Percentiles rank a stretch among this genome's conserved stretches.
Evolutionary conservation across 2,329 filamentous ascomycete genomes (phyloP).

Genomic region (Ascochyta fabae): DNA sequence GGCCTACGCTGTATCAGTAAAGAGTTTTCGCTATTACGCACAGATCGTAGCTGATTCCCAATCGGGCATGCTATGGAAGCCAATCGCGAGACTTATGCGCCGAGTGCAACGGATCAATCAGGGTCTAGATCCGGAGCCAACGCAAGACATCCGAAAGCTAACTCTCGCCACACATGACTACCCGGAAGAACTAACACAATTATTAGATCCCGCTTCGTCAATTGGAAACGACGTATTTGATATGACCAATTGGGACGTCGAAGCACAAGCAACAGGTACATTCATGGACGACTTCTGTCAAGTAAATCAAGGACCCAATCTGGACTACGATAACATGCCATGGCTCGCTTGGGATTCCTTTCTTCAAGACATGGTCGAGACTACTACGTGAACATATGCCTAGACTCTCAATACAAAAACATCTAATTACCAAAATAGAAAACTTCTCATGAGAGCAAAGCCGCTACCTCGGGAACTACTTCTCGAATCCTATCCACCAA

Average conservation of each 20-base stretch:
- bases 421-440: no score
- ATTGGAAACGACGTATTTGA: no score
- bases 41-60: constrained; percentile 17
- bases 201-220: no score
- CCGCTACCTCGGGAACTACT: constrained; percentile 1
- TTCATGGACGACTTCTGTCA: no score
- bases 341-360: constrained; percentile 8
- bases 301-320: no score
- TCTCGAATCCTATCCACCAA: constrained; percentile 1
- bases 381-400: not conserved
- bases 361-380: constrained; percentile 2
- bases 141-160: not conserved
- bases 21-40: constrained; percentile 10
- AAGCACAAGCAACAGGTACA: no score
- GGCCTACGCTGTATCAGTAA: constrained; percentile 5
- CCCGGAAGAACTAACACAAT: no score
- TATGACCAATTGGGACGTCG: no score
- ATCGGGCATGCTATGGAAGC: constrained; percentile 22
- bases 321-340: not conserved
- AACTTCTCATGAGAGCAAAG: not conserved
- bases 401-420: no score
- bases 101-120: constrained; percentile 4
- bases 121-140: not conserved
- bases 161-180: no score
- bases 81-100: constrained; percentile 22